These are phyloP conservation scores for Cyberlindnera japonica DNA, from an alignment of 805 yeast species.

Conservation along the genomic window DNA sequence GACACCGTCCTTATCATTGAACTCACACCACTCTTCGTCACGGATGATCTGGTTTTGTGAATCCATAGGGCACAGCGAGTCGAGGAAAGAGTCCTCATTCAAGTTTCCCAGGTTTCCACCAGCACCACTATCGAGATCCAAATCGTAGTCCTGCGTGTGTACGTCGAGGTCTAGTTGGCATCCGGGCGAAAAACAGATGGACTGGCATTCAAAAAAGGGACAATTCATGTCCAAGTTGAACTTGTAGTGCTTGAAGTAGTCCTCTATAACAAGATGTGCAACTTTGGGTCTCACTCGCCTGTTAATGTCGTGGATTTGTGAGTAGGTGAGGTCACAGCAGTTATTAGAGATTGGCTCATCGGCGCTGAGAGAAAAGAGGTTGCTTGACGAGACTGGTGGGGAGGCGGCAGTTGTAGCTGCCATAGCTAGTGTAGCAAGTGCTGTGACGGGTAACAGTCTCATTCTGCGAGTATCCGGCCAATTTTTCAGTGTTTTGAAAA, in stretches of 20 bases:
- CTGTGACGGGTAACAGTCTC: not conserved
- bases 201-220: conserved; percentile 76
- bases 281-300: conserved; percentile 50
- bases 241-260: conserved; percentile 69
- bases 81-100: conserved; percentile 34
- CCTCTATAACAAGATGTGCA: conserved; percentile 57
- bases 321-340: conserved; percentile 39
- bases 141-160: conserved; percentile 26
- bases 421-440: not conserved
- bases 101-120: conserved; percentile 42
- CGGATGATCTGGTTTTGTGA: conserved; percentile 29
- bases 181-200: conserved; percentile 29
- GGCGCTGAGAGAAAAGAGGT: conserved; percentile 20
- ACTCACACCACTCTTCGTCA: conserved; percentile 65
- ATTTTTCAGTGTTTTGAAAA: not conserved
- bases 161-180: conserved; percentile 30
- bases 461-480: not conserved
- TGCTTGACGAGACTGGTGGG: no score
- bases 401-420: conserved; percentile 5
- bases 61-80: conserved; percentile 33
- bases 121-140: conserved; percentile 25
- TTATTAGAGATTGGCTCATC: conserved; percentile 19
- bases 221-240: conserved; percentile 83
- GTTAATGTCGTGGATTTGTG: conserved; percentile 52
- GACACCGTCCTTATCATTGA: conserved; percentile 68